phyloP scores from a whole-genome alignment of 2,329 filamentous ascomycete genomes.

The Aspergillus quadrilineatus region DNA sequence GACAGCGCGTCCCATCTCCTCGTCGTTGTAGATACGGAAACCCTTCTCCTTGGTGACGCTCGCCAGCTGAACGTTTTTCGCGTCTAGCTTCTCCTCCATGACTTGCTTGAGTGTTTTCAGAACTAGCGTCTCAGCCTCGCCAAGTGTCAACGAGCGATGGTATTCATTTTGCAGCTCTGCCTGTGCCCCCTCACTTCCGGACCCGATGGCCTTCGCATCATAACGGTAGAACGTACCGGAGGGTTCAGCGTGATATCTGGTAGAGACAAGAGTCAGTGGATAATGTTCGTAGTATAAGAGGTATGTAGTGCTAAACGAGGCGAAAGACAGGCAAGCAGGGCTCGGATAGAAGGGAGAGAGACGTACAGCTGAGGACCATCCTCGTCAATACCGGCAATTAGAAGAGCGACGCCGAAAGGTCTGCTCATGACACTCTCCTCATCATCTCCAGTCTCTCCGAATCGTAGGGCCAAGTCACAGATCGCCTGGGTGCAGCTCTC shows the following conservation, averaged over 20 bases:
- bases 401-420: conserved; percentile 91
- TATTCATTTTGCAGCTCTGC: conserved; percentile 98
- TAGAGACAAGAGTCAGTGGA: neutral
- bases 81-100: conserved; percentile 99
- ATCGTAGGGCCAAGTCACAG: conserved; percentile 92
- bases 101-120: conserved; percentile 99
- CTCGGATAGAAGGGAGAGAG: neutral
- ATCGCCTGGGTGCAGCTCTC: conserved; percentile 99
- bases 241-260: conserved; percentile 90
- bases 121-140: conserved; percentile 90
- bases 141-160: conserved; percentile 92
- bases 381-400: conserved; percentile 97
- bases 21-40: conserved; percentile 97
- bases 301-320: neutral
- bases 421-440: conserved; percentile 99
- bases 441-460: conserved; percentile 94
- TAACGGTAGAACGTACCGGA: conserved; percentile 99
- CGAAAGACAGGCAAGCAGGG: neutral
- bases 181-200: conserved; percentile 94
- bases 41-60: conserved; percentile 97
- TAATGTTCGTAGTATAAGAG: neutral
- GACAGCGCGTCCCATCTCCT: conserved; percentile 93
- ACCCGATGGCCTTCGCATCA: conserved; percentile 97
- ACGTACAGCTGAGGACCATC: conserved; percentile 84
- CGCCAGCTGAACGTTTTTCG: conserved; percentile 97